These are phyloP conservation scores for Crassisporium funariophilum DNA, from an alignment of 768 basidiomycete species.

Conservation along the genomic window DNA sequence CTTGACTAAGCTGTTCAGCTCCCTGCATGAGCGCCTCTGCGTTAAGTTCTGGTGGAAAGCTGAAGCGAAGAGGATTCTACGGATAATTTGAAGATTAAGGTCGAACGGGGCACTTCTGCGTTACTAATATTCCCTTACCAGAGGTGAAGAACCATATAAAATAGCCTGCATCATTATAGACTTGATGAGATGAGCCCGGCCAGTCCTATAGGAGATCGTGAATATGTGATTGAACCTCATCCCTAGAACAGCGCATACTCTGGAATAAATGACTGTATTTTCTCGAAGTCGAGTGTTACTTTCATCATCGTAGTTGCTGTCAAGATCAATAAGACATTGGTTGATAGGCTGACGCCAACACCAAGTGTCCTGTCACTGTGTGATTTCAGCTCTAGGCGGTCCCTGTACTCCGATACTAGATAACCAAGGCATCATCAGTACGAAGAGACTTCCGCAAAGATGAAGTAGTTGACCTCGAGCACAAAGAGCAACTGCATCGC, in stretches of 20 bases:
- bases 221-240: slow-evolving; percentile 7
- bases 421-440: neutral
- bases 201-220: slow-evolving; percentile 43
- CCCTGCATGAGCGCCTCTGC: slow-evolving; percentile 79
- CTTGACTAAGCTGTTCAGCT: slow-evolving; percentile 72
- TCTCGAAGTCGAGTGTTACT: slow-evolving; percentile 60
- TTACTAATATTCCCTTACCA: slow-evolving; percentile 39
- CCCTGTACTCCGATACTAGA: slow-evolving; percentile 68
- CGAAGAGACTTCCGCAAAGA: neutral
- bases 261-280: slow-evolving; percentile 58
- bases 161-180: slow-evolving; percentile 85
- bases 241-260: slow-evolving; percentile 42
- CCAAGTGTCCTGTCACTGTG: slow-evolving; percentile 69
- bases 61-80: slow-evolving; percentile 79
- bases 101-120: neutral
- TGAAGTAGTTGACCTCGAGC: slow-evolving; percentile 51
- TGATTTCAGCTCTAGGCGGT: slow-evolving; percentile 73
- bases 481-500: slow-evolving; percentile 74
- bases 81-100: neutral
- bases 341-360: slow-evolving; percentile 57
- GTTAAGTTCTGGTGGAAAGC: slow-evolving; percentile 79
- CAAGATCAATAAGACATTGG: slow-evolving; percentile 55
- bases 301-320: slow-evolving; percentile 75
- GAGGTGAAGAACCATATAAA: slow-evolving; percentile 68
- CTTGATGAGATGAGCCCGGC: slow-evolving; percentile 68